Percentiles rank a stretch among this genome's conserved stretches.
phyloP scores from a whole-genome alignment of 2,329 filamentous ascomycete genomes.

The Colletotrichum acutatum region DNA sequence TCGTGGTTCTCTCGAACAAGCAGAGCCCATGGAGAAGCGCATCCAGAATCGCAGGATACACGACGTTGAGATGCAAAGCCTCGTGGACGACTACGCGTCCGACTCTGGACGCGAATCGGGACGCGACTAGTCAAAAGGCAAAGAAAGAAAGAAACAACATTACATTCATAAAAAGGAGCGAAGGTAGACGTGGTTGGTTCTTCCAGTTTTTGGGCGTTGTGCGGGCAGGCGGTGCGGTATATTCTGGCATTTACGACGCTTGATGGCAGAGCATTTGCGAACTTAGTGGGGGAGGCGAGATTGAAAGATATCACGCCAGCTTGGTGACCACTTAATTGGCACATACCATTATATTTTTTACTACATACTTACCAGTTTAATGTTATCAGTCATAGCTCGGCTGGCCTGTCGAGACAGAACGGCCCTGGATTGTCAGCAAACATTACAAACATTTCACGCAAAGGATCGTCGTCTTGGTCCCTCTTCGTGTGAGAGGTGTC shows the following conservation, averaged over 20 bases:
- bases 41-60: constrained; percentile 14
- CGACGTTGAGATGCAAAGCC: constrained; percentile 35
- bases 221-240: constrained; percentile 2
- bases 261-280: constrained; percentile 15
- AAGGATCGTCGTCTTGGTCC: neutral
- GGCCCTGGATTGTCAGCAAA: neutral
- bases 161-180: neutral
- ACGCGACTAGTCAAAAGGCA: neutral
- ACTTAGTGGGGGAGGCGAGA: neutral
- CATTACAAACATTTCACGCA: neutral
- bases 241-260: constrained; percentile 17
- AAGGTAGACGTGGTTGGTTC: neutral
- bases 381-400: constrained; percentile 12
- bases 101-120: constrained; percentile 29
- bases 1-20: constrained; percentile 77
- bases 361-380: constrained; percentile 27
- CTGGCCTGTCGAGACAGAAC: neutral
- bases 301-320: neutral
- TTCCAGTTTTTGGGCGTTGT: constrained; percentile 23
- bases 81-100: constrained; percentile 35
- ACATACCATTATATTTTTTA: neutral
- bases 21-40: constrained; percentile 28
- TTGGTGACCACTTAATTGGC: neutral
- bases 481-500: neutral
- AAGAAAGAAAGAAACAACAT: neutral